These are phyloP conservation scores for Wickerhamomyces chambardii DNA, from an alignment of 805 yeast genomes.

Conservation along the genomic window DNA sequence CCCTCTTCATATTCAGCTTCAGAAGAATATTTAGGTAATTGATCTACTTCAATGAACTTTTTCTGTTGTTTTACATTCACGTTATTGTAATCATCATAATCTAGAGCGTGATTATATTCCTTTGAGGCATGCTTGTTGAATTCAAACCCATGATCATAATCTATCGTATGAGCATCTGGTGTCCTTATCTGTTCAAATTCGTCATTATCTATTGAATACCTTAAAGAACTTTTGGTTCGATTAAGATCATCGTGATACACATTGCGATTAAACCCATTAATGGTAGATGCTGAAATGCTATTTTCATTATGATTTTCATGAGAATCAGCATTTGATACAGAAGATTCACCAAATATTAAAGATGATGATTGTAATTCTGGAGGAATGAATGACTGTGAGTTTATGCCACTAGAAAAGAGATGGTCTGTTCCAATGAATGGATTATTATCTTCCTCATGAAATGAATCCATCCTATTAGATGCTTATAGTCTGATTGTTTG, in stretches of 20 bases:
- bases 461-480: slow-evolving; percentile 4
- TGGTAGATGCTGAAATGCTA: not conserved
- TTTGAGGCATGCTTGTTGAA: no score
- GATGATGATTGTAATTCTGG: slow-evolving; percentile 2
- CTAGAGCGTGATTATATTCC: no score
- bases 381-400: not conserved
- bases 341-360: slow-evolving; percentile 1
- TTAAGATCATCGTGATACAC: not conserved
- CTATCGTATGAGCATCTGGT: not conserved
- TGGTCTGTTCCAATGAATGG: slow-evolving; percentile 21
- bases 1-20: not conserved
- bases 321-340: no score
- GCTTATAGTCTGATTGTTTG: no score
- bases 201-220: not conserved
- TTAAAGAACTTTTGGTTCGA: not conserved
- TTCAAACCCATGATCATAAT: no score
- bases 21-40: not conserved
- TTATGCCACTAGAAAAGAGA: slow-evolving; percentile 16
- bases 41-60: no score
- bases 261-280: not conserved
- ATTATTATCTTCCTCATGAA: slow-evolving; percentile 22
- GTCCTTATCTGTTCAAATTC: not conserved
- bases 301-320: not conserved
- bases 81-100: no score
- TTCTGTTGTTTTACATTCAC: no score